These are phyloP conservation scores for Angomonas deanei DNA, from an alignment of 208 protist genomes.

Conservation along the genomic window DNA sequence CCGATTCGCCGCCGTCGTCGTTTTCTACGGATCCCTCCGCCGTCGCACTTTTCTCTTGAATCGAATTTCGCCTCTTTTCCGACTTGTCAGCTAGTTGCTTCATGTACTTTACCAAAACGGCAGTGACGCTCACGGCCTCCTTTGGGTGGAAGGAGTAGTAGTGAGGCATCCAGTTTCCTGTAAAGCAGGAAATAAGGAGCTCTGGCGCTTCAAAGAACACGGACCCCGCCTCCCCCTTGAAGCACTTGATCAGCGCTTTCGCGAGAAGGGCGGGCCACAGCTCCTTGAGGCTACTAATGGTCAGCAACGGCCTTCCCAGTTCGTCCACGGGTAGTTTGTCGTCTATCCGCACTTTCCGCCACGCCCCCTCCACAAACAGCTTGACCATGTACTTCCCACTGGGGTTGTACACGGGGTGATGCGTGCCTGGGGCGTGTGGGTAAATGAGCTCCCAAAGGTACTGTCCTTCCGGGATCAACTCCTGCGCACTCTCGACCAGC, in stretches of 20 bases:
- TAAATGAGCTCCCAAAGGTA: constrained; percentile 90
- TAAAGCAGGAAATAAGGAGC: constrained; percentile 43
- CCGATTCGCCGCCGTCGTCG: neutral
- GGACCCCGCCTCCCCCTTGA: neutral
- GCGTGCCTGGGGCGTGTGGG: constrained; percentile 71
- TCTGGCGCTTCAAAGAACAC: constrained; percentile 50
- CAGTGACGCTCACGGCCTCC: constrained; percentile 28
- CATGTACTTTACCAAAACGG: constrained; percentile 31
- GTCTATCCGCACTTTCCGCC: constrained; percentile 80
- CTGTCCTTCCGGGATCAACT: constrained; percentile 30
- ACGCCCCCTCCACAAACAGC: constrained; percentile 82
- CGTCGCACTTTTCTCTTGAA: constrained; percentile 1
- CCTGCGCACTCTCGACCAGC: constrained; percentile 56
- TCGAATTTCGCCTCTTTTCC: neutral
- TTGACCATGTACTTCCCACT: constrained; percentile 88
- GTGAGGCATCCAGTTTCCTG: constrained; percentile 81
- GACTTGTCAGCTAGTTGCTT: constrained; percentile 11
- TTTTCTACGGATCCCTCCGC: neutral
- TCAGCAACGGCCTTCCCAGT: constrained; percentile 69
- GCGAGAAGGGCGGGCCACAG: constrained; percentile 84
- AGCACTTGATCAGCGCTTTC: constrained; percentile 80
- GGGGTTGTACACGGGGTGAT: constrained; percentile 89
- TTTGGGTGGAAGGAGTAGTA: constrained; percentile 28
- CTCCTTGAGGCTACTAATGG: constrained; percentile 64
- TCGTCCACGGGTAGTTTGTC: constrained; percentile 82